Evolutionary conservation across 2,329 filamentous ascomycete genomes (phyloP), one percentile per base, ranked within the genome.

Genomic region (Hyphodiscus sp.): DNA sequence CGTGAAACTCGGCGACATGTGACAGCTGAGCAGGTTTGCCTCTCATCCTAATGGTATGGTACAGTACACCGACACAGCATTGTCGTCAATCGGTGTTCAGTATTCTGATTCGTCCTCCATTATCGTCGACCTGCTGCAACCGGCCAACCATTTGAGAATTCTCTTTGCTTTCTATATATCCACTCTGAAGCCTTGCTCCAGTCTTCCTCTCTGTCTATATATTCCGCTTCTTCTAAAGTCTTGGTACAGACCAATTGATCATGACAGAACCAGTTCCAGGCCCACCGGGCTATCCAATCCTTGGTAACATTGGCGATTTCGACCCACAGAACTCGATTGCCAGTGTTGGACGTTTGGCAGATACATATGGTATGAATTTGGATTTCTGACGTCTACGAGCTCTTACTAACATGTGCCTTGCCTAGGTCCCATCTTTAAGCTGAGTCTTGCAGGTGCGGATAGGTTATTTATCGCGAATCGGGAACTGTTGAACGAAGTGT

Each of bases 401-500:
- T 41, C 41, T 49, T n/a, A 23, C 33, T 33, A n/a, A n/a, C 41
- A n/a, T 29, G 11, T 46, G 7, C 7, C 7, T 7, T 46, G 16
- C 30, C 16, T 23, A 63, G 63, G 63, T 18, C 76, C 79, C n/a
- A 82, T 86, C 54, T 86, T 74, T 63, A 75, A 79, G 58, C 70
- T 87, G 48, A 73, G 69, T 16, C 65, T 83, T 5, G 73, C 76
- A 5, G 72, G 76, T 1, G 68, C 67, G 5, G 72, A 74, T 8
- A 64, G 74, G 16, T 72, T 83, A 45, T 70, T 85, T 52, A 70
- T 80, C 45, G 75, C 73, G 44, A 79, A 71, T 30, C 74, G 78
- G 18, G 76, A 75, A 41, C 70, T 88, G 0, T 71, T 86, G 30
- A 76, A 85, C 52, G 85, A 88, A 62, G 63, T 79, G 8, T 87